Base-by-base conservation (phyloP, 78 protist species). In the Dictyostelium purpureum region DNA sequence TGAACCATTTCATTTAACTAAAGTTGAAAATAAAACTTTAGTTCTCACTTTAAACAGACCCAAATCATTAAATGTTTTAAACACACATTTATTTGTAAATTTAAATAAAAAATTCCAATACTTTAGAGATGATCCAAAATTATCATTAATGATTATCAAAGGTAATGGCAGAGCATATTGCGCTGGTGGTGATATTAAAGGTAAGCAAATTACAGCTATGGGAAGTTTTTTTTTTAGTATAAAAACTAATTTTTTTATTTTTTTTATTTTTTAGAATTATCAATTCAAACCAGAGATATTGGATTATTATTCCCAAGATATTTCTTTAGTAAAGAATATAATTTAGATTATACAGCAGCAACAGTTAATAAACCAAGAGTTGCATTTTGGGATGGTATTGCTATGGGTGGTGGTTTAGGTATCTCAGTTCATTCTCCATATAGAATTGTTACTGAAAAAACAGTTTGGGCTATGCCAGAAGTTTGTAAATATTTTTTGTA, bases 391-490 rank as follows among this genome's bases (percentile, higher is more conserved):
- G 78, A 85, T 73, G 92, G 92, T 33, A 73, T 85, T 47, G 24
- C 92, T 33, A 73, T 91, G 96, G 98, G 98, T 54, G 97, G 97
- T 38, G 98, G 98, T 40, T 94, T 91, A 4, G 98, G 98, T 52
- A 47, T 96, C 19, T 89, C 96, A 14, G 85, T 94, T 49, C 96
- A 96, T 47, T 94, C 97, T 1, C 31, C 37, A 16, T 70, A 82
- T 79, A 81, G 98, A 33, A 79, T 97, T 52, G 97, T 88, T 4
- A 96, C 98, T 16, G 98, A 97, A 65, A 82, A 31, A 40, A 90
- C 98, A 11, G 54, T 96, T 47, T 96, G 97, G 90, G 97, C 98
- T 42, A 96, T 97, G 98, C 98, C 98, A 4, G 98, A 97, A 89
- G 92, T 85, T 54, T 52, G 78, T 81, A 79, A 7, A 65, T 79